These are phyloP conservation scores for Neurospora discreta DNA, from an alignment of 495 filamentous ascomycete species.

Conservation along the genomic window DNA sequence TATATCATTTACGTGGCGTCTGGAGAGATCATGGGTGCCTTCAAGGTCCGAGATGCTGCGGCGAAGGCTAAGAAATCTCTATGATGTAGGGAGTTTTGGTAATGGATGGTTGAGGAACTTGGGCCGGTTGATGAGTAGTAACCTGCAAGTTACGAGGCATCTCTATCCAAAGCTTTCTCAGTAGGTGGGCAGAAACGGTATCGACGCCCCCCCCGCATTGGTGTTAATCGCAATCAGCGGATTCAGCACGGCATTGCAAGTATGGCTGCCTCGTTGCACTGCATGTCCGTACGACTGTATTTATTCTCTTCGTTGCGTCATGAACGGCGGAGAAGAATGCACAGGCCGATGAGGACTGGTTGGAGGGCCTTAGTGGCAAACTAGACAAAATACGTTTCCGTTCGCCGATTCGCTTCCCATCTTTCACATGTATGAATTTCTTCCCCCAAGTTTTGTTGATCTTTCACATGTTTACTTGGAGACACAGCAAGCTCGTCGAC, in stretches of 20 bases:
- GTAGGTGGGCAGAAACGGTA: no score
- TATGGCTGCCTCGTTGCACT: not conserved
- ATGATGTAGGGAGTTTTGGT: not conserved
- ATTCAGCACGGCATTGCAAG: not conserved
- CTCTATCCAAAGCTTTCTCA: no score
- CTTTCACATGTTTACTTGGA: not conserved
- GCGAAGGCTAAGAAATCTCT: conserved; percentile 14
- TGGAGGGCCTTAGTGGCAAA: not conserved
- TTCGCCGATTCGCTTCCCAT: not conserved
- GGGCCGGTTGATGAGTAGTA: not conserved
- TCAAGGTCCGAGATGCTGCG: conserved; percentile 24
- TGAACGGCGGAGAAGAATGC: not conserved
- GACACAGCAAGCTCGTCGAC: not conserved
- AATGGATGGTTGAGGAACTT: not conserved
- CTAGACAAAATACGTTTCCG: not conserved
- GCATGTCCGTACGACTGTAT: not conserved
- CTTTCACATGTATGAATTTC: not conserved
- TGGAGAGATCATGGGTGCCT: conserved; percentile 47
- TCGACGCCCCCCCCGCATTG: no score
- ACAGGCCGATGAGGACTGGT: not conserved
- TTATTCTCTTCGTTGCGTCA: not conserved
- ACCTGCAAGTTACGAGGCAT: no score
- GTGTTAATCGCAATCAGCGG: not conserved
- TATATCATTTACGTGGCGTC: conserved; percentile 65
- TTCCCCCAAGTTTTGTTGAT: not conserved